phyloP scores from a whole-genome alignment of 495 filamentous ascomycete genomes.

The Podospora australis region DNA sequence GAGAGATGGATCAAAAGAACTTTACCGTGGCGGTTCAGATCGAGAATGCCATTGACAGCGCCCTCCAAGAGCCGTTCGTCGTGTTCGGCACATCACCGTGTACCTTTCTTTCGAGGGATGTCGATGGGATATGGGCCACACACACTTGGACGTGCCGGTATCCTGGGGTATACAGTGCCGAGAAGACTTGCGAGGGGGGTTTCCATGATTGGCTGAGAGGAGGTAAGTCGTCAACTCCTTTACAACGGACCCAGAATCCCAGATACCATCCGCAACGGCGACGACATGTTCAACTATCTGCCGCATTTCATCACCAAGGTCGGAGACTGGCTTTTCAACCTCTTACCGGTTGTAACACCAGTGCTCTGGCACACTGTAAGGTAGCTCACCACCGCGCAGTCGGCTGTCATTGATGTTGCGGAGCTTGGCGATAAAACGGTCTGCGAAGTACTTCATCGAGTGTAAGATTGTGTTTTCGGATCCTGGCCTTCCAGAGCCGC shows the following conservation, averaged over 20 bases:
- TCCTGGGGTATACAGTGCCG: constrained; percentile 14
- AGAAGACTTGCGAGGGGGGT: constrained; percentile 11
- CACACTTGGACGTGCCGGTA: constrained; percentile 16
- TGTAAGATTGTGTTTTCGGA: constrained; percentile 14
- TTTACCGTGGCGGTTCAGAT: constrained; percentile 19
- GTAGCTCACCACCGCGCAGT: constrained; percentile 12
- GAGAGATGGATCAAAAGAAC: constrained; percentile 8
- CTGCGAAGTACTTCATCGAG: constrained; percentile 14
- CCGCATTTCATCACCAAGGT: constrained; percentile 11
- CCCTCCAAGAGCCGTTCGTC: constrained; percentile 9
- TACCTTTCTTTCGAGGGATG: not conserved
- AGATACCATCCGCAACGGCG: not conserved
- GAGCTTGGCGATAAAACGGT: constrained; percentile 9
- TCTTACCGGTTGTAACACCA: constrained; percentile 12
- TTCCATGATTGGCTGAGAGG: constrained; percentile 16
- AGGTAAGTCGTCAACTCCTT: not conserved
- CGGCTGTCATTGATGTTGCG: constrained; percentile 10
- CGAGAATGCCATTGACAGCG: constrained; percentile 5
- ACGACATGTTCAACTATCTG: constrained; percentile 8
- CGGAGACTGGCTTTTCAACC: not conserved
- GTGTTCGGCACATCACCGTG: constrained; percentile 15
- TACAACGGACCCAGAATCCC: not conserved
- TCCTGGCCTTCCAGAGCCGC: constrained; percentile 3
- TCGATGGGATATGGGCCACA: constrained; percentile 3
- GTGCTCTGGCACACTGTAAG: constrained; percentile 4